Conservation (phyloP, 495 filamentous ascomycete species). For the Xylaria venustula region DNA sequence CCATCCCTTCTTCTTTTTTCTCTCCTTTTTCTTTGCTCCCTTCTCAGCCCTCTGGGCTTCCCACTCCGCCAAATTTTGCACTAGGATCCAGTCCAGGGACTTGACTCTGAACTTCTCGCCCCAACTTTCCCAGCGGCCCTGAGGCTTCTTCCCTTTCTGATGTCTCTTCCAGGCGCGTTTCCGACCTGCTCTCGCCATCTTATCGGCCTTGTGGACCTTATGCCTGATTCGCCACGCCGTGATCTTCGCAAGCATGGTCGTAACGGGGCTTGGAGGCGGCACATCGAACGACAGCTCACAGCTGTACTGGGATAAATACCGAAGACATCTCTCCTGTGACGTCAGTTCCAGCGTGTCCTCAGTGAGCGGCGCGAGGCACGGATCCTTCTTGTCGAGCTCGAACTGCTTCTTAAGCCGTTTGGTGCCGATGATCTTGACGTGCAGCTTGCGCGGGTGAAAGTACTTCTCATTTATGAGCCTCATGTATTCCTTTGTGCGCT, state of each 20-base stretch:
- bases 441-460: constrained; percentile 25
- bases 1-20: background rate
- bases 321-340: constrained; percentile 22
- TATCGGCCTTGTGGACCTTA: constrained; percentile 18
- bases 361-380: constrained; percentile 18
- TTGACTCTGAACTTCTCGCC: constrained; percentile 13
- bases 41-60: constrained; percentile 17
- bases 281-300: constrained; percentile 24
- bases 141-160: constrained; percentile 22
- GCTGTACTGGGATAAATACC: constrained; percentile 14
- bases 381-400: constrained; percentile 19
- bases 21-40: constrained; percentile 18
- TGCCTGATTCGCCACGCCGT: constrained; percentile 22
- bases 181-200: constrained; percentile 6
- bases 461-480: constrained; percentile 20
- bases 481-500: constrained; percentile 15
- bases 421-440: constrained; percentile 17
- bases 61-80: constrained; percentile 24
- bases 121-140: constrained; percentile 12
- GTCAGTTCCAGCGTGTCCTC: constrained; percentile 18
- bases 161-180: constrained; percentile 24
- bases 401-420: constrained; percentile 18
- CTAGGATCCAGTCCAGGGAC: constrained; percentile 23
- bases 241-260: constrained; percentile 19
- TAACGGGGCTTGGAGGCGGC: constrained; percentile 18